phyloP scores from a whole-genome alignment of 192 early-diverging fungal species.

The Geranomyces michiganensis region DNA sequence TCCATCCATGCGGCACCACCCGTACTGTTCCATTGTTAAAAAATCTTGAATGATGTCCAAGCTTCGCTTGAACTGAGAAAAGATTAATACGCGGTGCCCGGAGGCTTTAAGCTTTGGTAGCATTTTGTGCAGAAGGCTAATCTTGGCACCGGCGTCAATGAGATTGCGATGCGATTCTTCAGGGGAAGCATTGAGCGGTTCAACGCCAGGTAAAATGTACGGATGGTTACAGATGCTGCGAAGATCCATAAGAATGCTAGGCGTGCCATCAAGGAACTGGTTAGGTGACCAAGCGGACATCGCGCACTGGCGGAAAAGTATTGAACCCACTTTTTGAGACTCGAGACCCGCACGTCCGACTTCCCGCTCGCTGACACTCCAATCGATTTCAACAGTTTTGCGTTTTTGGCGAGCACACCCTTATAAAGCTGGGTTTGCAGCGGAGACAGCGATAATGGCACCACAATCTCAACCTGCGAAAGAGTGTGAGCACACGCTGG shows the following conservation, averaged over 20 bases:
- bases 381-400: constrained; percentile 51
- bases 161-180: constrained; percentile 53
- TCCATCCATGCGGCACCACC: constrained; percentile 67
- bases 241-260: constrained; percentile 55
- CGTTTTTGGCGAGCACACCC: constrained; percentile 59
- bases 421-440: constrained; percentile 75
- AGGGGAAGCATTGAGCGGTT: constrained; percentile 37
- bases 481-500: background rate
- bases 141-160: constrained; percentile 82
- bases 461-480: constrained; percentile 60
- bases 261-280: background rate
- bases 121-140: constrained; percentile 80
- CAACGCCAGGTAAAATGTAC: constrained; percentile 62
- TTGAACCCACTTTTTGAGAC: constrained; percentile 46
- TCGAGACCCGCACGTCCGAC: constrained; percentile 22
- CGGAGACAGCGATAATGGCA: constrained; percentile 68
- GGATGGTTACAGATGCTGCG: constrained; percentile 96
- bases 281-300: background rate
- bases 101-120: constrained; percentile 75
- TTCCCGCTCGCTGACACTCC: constrained; percentile 36
- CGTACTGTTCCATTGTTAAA: constrained; percentile 53
- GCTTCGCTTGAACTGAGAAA: constrained; percentile 96
- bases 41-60: constrained; percentile 90
- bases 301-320: constrained; percentile 43
- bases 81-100: constrained; percentile 92